Conservation (phyloP, 108 stramenopile species). For the Stephanodiscus triporus region DNA sequence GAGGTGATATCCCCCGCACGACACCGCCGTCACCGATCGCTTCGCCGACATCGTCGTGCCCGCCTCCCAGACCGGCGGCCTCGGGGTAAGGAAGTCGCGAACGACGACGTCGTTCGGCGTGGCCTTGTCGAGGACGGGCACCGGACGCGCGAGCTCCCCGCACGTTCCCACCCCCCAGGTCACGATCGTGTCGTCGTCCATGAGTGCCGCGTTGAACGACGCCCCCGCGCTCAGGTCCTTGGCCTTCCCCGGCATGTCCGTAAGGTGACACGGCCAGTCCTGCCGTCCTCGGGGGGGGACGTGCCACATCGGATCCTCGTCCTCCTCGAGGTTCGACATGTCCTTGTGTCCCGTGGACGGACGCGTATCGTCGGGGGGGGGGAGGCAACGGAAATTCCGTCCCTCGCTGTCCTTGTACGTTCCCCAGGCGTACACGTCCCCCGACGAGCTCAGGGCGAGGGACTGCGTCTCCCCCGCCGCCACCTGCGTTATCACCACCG, state of each 20-base stretch:
- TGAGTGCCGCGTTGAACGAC: slow-evolving; percentile 58
- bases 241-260: slow-evolving; percentile 29
- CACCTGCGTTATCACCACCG: slow-evolving; percentile 61
- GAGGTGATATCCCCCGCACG: slow-evolving; percentile 84
- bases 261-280: slow-evolving; percentile 43
- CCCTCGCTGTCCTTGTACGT: slow-evolving; percentile 76
- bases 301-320: slow-evolving; percentile 8
- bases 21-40: slow-evolving; percentile 58
- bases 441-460: slow-evolving; percentile 63
- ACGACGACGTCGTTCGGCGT: slow-evolving; percentile 31
- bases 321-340: slow-evolving; percentile 29
- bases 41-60: slow-evolving; percentile 10
- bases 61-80: slow-evolving; percentile 38
- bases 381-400: slow-evolving; percentile 47
- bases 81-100: slow-evolving; percentile 63
- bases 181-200: slow-evolving; percentile 59
- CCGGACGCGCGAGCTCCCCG: slow-evolving; percentile 44
- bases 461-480: slow-evolving; percentile 81
- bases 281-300: slow-evolving; percentile 31
- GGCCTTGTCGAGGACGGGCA: slow-evolving; percentile 26
- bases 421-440: slow-evolving; percentile 72
- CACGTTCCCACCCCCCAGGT: slow-evolving; percentile 69
- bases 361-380: slow-evolving; percentile 37
- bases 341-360: slow-evolving; percentile 25
- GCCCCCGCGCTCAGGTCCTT: slow-evolving; percentile 56